Base-by-base conservation (phyloP, 2,329 filamentous ascomycete genomes). In the Ambrosiella cleistominuta region DNA sequence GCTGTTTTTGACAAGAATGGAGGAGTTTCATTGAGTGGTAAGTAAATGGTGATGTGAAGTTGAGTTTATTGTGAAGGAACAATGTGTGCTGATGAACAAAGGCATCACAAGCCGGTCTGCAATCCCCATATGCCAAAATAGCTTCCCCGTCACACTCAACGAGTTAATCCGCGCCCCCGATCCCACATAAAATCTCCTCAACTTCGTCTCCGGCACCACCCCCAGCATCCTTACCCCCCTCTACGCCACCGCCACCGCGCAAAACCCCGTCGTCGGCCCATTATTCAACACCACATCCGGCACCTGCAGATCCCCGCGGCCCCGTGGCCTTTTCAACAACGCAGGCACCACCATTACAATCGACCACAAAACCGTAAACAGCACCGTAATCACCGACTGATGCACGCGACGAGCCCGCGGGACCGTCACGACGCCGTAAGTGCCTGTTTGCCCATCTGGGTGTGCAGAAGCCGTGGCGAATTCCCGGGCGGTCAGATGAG, bases 101-200 rank as follows among this genome's bases (percentile, higher is more conserved):
- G 19, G 90, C 58, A 95, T 88, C 56, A 94, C 68, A 65, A 94
- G 86, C 54, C 83, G 72, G 69, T 95, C 87, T 52, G 86, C 86
- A 45, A 94, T 70, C 51, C 74, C 71, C 1, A 73, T 72, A 63
- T 74, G 71, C 60, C 84, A 70, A 59, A 98, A 73, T 42, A 97
- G 71, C 66, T 80, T 83, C 0, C 91, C 93, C 42, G 88, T 95
- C 60, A 96, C 69, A 71, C 91, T 97, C 63, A 97, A 70, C 12
- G 80, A 83, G 63, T 77, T 83, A 13, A 95, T 86, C 13, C 93
- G 78, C 2, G 93, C 91, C 84, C 90, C 96, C 17, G 86, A 93
- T 74, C 98, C 93, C 36, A 96, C 79, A 68, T 93, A 98, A 12
- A 97, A 74, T 7, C 86, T 83, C 62, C 81, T 80, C 72, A 91